Percentiles rank a stretch among this genome's conserved stretches.
Evolutionary conservation across 495 filamentous ascomycete species (phyloP).

Genomic region (Glonium stellatum): DNA sequence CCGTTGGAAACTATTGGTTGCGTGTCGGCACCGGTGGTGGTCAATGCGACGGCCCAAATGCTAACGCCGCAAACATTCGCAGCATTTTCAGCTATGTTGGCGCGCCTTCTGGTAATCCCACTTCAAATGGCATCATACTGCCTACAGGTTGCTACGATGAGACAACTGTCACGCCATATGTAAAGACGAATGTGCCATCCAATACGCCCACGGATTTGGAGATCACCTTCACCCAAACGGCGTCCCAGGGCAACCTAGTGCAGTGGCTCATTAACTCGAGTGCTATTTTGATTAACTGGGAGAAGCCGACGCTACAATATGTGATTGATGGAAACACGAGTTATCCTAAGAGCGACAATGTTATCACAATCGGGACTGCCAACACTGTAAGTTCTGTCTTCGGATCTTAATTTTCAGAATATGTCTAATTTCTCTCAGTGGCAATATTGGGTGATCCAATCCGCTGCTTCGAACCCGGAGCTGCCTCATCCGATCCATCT

Average conservation of each 20-base stretch:
- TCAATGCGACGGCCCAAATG: conserved; percentile 27
- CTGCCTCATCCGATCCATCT: conserved; percentile 40
- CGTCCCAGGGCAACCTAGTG: conserved; percentile 18
- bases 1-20: conserved; percentile 36
- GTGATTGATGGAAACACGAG: conserved; percentile 29
- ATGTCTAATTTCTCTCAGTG: conserved; percentile 12
- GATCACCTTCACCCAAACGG: conserved; percentile 17
- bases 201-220: conserved; percentile 11
- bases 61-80: conserved; percentile 25
- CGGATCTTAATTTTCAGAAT: background rate
- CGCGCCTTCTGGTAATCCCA: conserved; percentile 20
- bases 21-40: conserved; percentile 27
- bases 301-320: conserved; percentile 29
- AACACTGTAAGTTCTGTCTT: background rate
- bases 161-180: conserved; percentile 27
- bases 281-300: conserved; percentile 29
- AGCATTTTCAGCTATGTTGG: conserved; percentile 34
- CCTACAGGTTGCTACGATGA: conserved; percentile 31
- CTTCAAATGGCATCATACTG: conserved; percentile 11
- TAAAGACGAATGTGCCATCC: conserved; percentile 23
- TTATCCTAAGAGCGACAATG: conserved; percentile 27
- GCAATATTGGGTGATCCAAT: conserved; percentile 37
- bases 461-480: conserved; percentile 7
- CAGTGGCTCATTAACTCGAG: conserved; percentile 33
- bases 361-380: conserved; percentile 21